Conservation (phyloP, 768 basidiomycete genomes). For the Xerocomellus intermedius region DNA sequence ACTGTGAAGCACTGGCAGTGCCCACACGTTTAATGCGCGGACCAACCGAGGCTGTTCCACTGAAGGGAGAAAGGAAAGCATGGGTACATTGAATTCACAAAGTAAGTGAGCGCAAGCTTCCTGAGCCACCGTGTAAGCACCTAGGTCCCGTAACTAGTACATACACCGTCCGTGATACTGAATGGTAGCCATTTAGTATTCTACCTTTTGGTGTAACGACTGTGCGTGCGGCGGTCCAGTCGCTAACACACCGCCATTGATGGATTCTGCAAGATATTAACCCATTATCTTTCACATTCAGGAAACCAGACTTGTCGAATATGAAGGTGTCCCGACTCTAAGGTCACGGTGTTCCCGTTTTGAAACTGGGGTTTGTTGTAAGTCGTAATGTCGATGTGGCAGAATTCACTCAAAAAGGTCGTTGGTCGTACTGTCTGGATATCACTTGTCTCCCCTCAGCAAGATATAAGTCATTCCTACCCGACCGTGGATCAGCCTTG, state of each 20-base stretch:
- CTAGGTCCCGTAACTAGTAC: too few species aligned
- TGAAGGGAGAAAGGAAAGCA: background rate
- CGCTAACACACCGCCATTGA: too few species aligned
- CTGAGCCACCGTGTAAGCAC: too few species aligned
- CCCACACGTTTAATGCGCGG: background rate
- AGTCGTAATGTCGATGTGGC: background rate
- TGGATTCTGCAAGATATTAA: background rate
- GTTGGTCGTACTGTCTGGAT: background rate
- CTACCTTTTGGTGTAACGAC: too few species aligned
- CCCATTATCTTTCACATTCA: background rate
- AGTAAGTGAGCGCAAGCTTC: too few species aligned
- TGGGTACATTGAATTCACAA: background rate
- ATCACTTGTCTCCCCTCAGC: background rate
- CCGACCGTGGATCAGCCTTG: background rate
- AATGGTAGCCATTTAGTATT: too few species aligned
- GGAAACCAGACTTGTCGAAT: background rate
- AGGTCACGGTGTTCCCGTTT: background rate
- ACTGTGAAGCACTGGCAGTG: too few species aligned
- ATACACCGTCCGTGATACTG: too few species aligned
- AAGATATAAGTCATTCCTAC: background rate
- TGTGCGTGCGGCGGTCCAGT: too few species aligned
- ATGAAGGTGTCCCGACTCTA: background rate
- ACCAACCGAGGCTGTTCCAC: too few species aligned
- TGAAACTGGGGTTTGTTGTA: background rate
- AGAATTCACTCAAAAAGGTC: background rate